Conservation (phyloP, 371 early-diverging fungal species). For the Blakeslea trispora region DNA sequence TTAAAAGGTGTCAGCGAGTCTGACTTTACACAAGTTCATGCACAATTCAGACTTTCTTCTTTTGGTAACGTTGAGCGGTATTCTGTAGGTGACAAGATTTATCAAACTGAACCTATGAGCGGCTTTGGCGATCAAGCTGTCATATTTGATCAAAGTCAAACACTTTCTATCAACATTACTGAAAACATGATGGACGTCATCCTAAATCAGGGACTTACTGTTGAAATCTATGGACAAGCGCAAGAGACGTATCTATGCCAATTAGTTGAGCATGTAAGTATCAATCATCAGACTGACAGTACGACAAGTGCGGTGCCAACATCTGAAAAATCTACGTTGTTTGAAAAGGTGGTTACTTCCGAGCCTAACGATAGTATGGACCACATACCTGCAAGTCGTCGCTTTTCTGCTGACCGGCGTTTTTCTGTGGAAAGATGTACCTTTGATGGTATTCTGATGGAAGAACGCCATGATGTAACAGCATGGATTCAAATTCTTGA, state of each 20-base stretch:
- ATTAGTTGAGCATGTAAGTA: constrained; percentile 21
- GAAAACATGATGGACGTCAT: constrained; percentile 51
- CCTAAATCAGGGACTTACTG: constrained; percentile 39
- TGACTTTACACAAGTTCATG: constrained; percentile 74
- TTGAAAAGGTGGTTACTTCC: constrained; percentile 10
- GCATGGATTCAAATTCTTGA: constrained; percentile 71
- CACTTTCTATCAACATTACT: constrained; percentile 53
- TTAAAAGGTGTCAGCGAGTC: constrained; percentile 64
- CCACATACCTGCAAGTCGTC: constrained; percentile 12
- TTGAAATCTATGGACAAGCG: constrained; percentile 67
- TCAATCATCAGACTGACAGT: not conserved
- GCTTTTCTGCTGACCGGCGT: constrained; percentile 20
- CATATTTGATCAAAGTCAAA: constrained; percentile 64
- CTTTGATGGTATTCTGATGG: constrained; percentile 41
- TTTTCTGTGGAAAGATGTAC: constrained; percentile 21
- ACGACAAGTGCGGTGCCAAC: constrained; percentile 13
- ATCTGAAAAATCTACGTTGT: constrained; percentile 13
- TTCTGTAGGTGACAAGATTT: constrained; percentile 57
- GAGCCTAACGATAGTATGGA: not conserved
- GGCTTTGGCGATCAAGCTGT: constrained; percentile 53
- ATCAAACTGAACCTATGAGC: constrained; percentile 63
- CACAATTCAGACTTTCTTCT: constrained; percentile 67
- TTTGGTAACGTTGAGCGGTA: constrained; percentile 51
- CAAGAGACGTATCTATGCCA: constrained; percentile 32
- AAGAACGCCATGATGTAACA: constrained; percentile 62